Evolutionary conservation across 345 rosid genomes (phyloP), one percentile per base, ranked within the genome.

Genomic region (Rhizophora mangle): DNA sequence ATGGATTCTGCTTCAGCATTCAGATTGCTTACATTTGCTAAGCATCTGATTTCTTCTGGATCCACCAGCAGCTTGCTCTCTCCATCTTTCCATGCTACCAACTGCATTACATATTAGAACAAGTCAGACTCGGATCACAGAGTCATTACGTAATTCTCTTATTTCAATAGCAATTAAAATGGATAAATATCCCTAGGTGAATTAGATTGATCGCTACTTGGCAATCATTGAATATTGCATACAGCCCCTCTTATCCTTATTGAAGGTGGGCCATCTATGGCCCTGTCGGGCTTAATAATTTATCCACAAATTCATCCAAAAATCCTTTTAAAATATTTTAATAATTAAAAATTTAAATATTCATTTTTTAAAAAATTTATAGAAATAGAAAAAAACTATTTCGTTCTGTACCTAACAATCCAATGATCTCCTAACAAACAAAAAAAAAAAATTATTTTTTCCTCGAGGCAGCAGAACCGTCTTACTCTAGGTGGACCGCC

Each of bases 61-160:
- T 91, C 98, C 24, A 89, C 81, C 55, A 94, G 84, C 56, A 88
- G 80, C 21, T 73, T 86, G 79, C 73, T 87, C 2, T 73, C 81
- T 65, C 89, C 89, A 22, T 87, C 86, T 82, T 91, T 94, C 97
- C 98, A 72, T 19, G 89, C 96, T 68, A 89, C 88, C 58, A 94
- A 76, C 98, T 94, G 82, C 64, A 75, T 43, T 68, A n/a, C 24
- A 47, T 11, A 34, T 22, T 22, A 36, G n/a, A n/a, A 26, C 54
- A 29, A 6, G 32, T 8, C 26, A 30, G 21, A 24, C 1, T 16
- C 20, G 29, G 1, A 16, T 9, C 8, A 6, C 0, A n/a, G 6
- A 11, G 8, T 66, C 9, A 52, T 21, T 53, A 20, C 0, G 9
- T 20, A 18, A 15, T 6, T 5, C 24, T n/a, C 4, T 8, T 5